Conservation (phyloP, 306 rosid species). For the Malus orientalis region DNA sequence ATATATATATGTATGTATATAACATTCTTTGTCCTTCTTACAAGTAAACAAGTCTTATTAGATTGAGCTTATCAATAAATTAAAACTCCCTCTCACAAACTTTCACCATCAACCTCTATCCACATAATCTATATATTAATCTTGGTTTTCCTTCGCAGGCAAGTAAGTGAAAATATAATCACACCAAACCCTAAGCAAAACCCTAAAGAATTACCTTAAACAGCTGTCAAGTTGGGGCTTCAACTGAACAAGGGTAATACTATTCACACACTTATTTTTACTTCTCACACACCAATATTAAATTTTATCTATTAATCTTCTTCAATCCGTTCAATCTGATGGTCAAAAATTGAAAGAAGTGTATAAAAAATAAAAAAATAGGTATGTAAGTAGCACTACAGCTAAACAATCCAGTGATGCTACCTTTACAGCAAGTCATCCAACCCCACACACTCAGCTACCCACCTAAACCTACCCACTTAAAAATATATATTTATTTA, state of each 20-base stretch:
- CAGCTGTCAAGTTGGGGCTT: neutral
- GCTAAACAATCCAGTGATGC: neutral
- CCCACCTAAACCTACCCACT: neutral
- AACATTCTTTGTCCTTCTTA: neutral
- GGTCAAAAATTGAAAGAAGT: no score
- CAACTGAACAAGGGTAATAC: neutral
- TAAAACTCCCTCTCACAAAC: neutral
- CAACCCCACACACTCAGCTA: neutral
- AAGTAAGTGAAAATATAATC: slow-evolving; percentile 1
- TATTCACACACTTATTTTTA: no score
- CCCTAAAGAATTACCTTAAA: neutral
- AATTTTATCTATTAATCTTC: no score
- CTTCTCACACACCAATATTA: no score
- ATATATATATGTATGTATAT: neutral
- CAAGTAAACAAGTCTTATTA: slow-evolving; percentile 1
- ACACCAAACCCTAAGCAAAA: neutral
- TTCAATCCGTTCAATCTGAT: no score
- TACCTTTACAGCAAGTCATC: neutral
- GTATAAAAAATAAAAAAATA: no score
- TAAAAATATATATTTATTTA: neutral
- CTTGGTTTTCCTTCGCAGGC: slow-evolving; percentile 6
- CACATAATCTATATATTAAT: neutral
- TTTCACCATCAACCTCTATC: neutral
- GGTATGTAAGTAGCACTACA: no score
- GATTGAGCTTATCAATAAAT: neutral